Evolutionary conservation across 257 asterid species (phyloP), one percentile per base, ranked within the genome.

Genomic region (Thymus mandschuricus): DNA sequence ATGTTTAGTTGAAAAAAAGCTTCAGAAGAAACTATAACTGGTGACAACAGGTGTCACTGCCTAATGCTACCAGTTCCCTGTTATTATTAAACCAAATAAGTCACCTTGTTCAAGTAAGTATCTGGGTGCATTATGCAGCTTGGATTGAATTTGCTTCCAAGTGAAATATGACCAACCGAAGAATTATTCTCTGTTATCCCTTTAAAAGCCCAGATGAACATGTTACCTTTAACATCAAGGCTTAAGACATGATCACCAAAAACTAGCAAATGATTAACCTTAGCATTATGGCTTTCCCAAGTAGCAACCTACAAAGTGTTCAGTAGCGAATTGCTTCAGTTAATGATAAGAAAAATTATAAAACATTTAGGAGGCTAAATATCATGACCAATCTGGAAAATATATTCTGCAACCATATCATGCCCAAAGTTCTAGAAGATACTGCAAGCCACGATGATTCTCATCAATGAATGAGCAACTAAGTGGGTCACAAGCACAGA

Each of bases 121-220:
- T 91, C 97, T 4, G 98, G 98, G 74, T 94, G 98, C 91, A 89
- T 83, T 73, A 94, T 82, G 91, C 97, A 91, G 87, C 92, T 91
- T 43, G 97, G 96, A 0, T 81, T 87, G 64, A 92, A 87, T 60
- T 84, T 86, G 68, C 61, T 85, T 61, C 73, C 97, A 31, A 91
- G 80, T 58, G 78, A 74, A 50, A 91, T 84, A 75, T 86, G 95
- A 48, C 95, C 89, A 74, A 84, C 84, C 3, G 97, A 97, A 80
- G 90, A 78, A 38, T 61, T 80, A 79, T 78, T 79, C 57, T 81
- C 74, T 10, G 87, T 81, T 38, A 74, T 49, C 56, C 87, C 96
- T 75, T 94, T 91, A 77, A 94, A 94, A 31, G 91, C 89, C 98
- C 98, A 94, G 48, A 87, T 85, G 84, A 87, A 87, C 68, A 93